Evolutionary conservation across 352 stramenopile species (phyloP), one percentile per base, ranked within the genome.

Genomic region (Phytophthora pistaciae): DNA sequence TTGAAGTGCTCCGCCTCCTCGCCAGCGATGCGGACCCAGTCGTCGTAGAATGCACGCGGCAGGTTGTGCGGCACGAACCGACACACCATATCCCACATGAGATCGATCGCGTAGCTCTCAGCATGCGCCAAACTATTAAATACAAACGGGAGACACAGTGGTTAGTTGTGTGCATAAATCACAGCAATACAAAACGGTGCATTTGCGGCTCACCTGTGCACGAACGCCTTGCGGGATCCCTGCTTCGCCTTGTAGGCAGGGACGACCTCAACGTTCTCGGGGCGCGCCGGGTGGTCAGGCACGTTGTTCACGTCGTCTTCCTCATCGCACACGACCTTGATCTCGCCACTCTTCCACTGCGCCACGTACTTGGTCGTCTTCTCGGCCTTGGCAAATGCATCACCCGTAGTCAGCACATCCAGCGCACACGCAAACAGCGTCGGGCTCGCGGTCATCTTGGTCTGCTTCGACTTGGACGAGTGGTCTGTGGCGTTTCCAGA

Each of bases 41-140:
- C 82, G 44, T 90, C 82, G 64, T 85, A 88, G 57, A 92, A 91
- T 23, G 67, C 74, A 36, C 65, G 68, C 3, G 83, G 83, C 11
- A 86, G 65, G 18, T 84, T 63, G 40, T 83, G 75, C 29, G 66
- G 27, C 40, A 85, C 74, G 60, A 90, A 90, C 40, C 84, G 82
- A 8, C 65, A 72, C 18, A 92, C 68, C 64, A 90, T 85, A 66
- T 91, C 84, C 82, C 82, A 92, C 70, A 87, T 85, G 6, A 92
- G 64, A 68, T 92, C 82, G 48, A 92, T 87, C 7, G 84, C 84
- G 46, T 84, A 87, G 67, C 79, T 87, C 64, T 90, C 82, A 10
- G 83, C 81, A 40, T 90, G 84, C 1, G 69, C 80, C 36, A 90
- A 66, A 44, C 77, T 82, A 25, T 10, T 33, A 0, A 33, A 33